These are phyloP conservation scores for Ceraceosorus bombacis DNA, from an alignment of 1,284 basidiomycete species.

Conservation along the genomic window DNA sequence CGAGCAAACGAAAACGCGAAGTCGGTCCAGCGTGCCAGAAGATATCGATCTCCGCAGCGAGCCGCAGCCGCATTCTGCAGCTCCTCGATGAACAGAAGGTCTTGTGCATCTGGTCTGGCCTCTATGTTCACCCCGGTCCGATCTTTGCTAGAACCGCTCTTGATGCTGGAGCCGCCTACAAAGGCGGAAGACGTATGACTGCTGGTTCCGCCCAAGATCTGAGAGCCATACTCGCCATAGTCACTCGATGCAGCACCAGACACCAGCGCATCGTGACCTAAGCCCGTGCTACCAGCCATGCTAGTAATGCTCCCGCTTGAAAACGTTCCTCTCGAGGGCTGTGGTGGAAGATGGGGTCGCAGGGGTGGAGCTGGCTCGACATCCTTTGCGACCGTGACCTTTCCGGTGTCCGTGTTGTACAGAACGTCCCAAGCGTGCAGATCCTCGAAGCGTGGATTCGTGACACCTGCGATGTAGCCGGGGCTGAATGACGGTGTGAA, in stretches of 20 bases:
- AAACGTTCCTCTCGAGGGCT: slow-evolving; percentile 36
- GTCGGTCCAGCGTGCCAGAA: slow-evolving; percentile 70
- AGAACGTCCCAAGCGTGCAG: slow-evolving; percentile 82
- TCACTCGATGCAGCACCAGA: not conserved
- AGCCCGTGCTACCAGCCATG: slow-evolving; percentile 20
- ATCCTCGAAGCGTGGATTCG: slow-evolving; percentile 88
- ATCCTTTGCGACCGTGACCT: slow-evolving; percentile 76
- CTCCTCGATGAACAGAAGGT: slow-evolving; percentile 86
- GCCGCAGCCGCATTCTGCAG: slow-evolving; percentile 63
- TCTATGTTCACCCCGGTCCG: slow-evolving; percentile 9
- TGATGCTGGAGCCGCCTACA: not conserved
- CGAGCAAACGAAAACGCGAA: slow-evolving; percentile 68
- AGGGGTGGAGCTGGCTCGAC: slow-evolving; percentile 53
- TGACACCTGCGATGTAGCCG: slow-evolving; percentile 89
- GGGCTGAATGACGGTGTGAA: slow-evolving; percentile 53
- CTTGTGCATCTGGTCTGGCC: slow-evolving; percentile 54
- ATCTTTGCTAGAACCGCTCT: slow-evolving; percentile 2
- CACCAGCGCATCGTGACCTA: slow-evolving; percentile 3
- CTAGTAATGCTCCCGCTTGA: slow-evolving; percentile 32
- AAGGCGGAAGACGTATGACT: not conserved
- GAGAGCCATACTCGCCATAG: slow-evolving; percentile 1
- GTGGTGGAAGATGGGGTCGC: slow-evolving; percentile 3
- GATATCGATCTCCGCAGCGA: slow-evolving; percentile 69
- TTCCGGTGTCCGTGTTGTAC: slow-evolving; percentile 77
- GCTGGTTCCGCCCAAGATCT: slow-evolving; percentile 3